Evolutionary conservation across 108 stramenopile genomes (phyloP), one percentile per base, ranked within the genome.

Genomic region (Stephanodiscus minutulus): DNA sequence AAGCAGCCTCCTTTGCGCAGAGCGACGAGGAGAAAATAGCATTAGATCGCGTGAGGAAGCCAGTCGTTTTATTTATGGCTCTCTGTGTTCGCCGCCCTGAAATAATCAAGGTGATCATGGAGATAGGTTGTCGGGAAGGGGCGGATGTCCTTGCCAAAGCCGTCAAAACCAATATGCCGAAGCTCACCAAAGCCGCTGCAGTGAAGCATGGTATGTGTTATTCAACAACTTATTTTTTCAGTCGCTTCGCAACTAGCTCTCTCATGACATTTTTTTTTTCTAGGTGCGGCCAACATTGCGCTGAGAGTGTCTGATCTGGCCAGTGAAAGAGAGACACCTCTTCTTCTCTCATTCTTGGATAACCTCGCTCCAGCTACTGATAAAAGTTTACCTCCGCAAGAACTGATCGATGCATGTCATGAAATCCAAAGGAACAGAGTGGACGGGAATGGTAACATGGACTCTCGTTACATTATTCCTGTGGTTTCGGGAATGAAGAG

Each of bases 311-410:
- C 92, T 18, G 70, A 87, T 25, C 66, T 81, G 72, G 79, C 83
- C 11, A 85, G 62, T 44, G 79, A 86, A 54, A 73, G 61, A 7
- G 90, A 87, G 61, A 77, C 76, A 6, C 79, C 90, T 5, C 50
- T 96, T 66, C 68, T 96, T 10, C 79, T 96, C 22, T 82, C 92
- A 21, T 90, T 96, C 59, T 66, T 96, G 7, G 95, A 96, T 36
- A 85, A 90, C 66, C 77, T 96, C 55, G 85, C 84, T 12, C 86
- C 86, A 25, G 47, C 82, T 29, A 77, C 64, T 21, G 88, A 88
- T 10, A 83, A 82, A 52, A 68, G 67, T 17, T 57, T 82, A 17
- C 86, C 89, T 0, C 66, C 83, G 11, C 77, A 91, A 64, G 91
- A 90, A 29, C 68, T 96, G 27, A 88, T 93, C 47, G 91, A 96